Percentiles rank a stretch among this genome's conserved stretches.
Evolutionary conservation across 148 eudicot species (phyloP).

Genomic region (Camellia japonica): DNA sequence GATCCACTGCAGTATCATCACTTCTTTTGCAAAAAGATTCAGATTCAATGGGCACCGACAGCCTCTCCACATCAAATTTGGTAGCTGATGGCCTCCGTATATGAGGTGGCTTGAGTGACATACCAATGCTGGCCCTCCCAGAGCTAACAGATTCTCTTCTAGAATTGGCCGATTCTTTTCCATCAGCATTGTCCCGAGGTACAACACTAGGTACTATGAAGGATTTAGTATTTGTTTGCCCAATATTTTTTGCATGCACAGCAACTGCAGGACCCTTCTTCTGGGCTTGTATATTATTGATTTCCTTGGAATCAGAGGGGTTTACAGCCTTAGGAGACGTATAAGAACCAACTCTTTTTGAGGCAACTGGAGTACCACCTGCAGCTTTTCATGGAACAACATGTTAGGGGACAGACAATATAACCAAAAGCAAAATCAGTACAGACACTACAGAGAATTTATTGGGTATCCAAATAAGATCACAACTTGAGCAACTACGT

Average conservation of each 20-base stretch:
- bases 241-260: conserved; percentile 40
- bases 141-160: conserved; percentile 59
- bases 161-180: conserved; percentile 34
- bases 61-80: conserved; percentile 37
- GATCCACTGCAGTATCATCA: conserved; percentile 17
- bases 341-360: conserved; percentile 44
- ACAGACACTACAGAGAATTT: not conserved
- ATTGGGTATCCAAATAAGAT: not conserved
- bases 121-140: conserved; percentile 27
- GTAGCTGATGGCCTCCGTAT: conserved; percentile 38
- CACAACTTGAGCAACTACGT: not conserved
- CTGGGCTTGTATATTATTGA: conserved; percentile 30
- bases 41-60: conserved; percentile 33
- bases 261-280: conserved; percentile 40
- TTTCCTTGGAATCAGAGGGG: conserved; percentile 42
- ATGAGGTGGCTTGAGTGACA: conserved; percentile 46
- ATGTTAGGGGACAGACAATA: conserved; percentile 4
- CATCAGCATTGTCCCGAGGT: conserved; percentile 60
- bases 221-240: conserved; percentile 40
- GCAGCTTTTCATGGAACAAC: conserved; percentile 37
- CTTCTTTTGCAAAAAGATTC: conserved; percentile 16
- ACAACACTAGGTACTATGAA: conserved; percentile 51
- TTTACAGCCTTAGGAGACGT: conserved; percentile 41
- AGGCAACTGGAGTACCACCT: conserved; percentile 64
- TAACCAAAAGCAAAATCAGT: not conserved